Evolutionary conservation across 192 early-diverging fungal species (phyloP).

Genomic region (Podila horticola): DNA sequence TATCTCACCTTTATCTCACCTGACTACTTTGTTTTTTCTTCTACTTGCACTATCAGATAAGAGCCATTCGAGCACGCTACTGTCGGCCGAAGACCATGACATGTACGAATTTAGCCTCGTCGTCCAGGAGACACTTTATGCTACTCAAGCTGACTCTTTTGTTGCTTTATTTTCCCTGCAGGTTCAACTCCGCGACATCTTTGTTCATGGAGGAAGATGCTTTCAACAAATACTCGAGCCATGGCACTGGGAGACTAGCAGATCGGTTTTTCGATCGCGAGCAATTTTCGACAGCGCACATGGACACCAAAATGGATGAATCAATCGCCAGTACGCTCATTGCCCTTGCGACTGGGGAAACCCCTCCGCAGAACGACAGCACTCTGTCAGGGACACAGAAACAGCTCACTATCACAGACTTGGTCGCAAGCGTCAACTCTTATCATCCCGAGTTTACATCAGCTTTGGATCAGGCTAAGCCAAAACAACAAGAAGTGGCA

Average conservation of each 20-base stretch:
- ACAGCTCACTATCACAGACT: neutral
- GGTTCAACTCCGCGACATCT: neutral
- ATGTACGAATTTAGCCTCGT: neutral
- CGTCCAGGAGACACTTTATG: neutral
- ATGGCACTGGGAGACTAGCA: constrained; percentile 7
- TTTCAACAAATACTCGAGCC: constrained; percentile 17
- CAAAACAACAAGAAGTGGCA: neutral
- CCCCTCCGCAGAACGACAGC: neutral
- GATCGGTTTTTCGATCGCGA: constrained; percentile 8
- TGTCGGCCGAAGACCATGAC: neutral
- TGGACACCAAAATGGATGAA: neutral
- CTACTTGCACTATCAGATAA: neutral
- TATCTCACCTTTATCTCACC: neutral
- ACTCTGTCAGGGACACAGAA: neutral
- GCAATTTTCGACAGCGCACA: neutral
- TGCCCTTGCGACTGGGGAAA: neutral
- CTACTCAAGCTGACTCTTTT: neutral
- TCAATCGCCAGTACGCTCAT: neutral
- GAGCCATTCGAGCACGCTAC: neutral
- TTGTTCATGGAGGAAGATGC: constrained; percentile 21
- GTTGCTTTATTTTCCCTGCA: neutral
- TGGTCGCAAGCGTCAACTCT: neutral
- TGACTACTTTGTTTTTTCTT: neutral
- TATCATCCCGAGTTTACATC: neutral
- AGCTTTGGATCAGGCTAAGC: neutral